phyloP scores from a whole-genome alignment of 2,329 filamentous ascomycete genomes.

The Neonectria ditissima region DNA sequence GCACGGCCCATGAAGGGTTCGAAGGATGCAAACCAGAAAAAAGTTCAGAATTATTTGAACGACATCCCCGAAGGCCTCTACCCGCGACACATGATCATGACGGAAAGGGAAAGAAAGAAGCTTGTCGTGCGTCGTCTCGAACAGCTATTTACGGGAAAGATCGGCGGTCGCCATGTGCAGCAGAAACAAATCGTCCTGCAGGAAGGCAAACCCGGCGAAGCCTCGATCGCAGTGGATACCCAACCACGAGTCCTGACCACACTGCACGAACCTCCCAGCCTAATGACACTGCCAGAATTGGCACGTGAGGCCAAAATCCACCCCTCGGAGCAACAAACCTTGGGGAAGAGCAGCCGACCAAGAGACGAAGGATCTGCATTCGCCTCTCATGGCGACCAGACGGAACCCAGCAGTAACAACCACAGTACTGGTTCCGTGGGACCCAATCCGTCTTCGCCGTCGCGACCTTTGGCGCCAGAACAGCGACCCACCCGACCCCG shows the following conservation, averaged over 20 bases:
- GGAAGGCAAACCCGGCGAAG: slow-evolving; percentile 21
- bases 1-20: slow-evolving; percentile 52
- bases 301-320: slow-evolving; percentile 64
- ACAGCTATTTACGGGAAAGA: slow-evolving; percentile 83
- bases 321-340: slow-evolving; percentile 43
- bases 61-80: slow-evolving; percentile 79
- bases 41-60: slow-evolving; percentile 76
- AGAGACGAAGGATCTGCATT: slow-evolving; percentile 59
- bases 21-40: slow-evolving; percentile 61
- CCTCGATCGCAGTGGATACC: slow-evolving; percentile 44
- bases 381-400: slow-evolving; percentile 62
- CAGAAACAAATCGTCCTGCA: slow-evolving; percentile 39
- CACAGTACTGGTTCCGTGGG: slow-evolving; percentile 46
- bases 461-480: slow-evolving; percentile 62
- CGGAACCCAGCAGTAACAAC: slow-evolving; percentile 56
- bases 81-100: slow-evolving; percentile 71
- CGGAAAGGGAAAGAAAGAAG: slow-evolving; percentile 80
- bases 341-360: slow-evolving; percentile 55
- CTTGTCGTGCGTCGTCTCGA: slow-evolving; percentile 81
- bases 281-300: slow-evolving; percentile 44
- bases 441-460: slow-evolving; percentile 56
- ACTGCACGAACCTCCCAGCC: slow-evolving; percentile 53
- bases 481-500: slow-evolving; percentile 82
- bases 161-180: slow-evolving; percentile 54
- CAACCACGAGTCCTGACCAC: slow-evolving; percentile 36